Percentiles rank a stretch among this genome's conserved stretches.
These are phyloP conservation scores for Pseudozyma pruni DNA, from an alignment of 1,284 basidiomycete species.

Conservation along the genomic window DNA sequence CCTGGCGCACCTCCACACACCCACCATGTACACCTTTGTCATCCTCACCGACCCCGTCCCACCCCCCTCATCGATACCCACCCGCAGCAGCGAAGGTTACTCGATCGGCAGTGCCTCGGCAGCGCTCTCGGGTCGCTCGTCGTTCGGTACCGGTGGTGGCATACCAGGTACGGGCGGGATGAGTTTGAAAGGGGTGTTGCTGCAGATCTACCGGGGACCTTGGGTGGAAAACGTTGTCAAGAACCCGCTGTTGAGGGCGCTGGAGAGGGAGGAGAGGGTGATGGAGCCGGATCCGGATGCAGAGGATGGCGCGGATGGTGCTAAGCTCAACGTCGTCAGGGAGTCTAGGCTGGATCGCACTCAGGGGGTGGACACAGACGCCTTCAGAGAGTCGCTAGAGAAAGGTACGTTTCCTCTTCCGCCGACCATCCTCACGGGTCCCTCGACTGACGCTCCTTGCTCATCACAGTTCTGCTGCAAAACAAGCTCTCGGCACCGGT, in stretches of 20 bases:
- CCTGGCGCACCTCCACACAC: constrained; percentile 89
- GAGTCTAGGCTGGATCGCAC: constrained; percentile 25
- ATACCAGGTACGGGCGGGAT: constrained; percentile 65
- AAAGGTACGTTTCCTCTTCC: constrained; percentile 30
- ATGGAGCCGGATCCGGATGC: constrained; percentile 24
- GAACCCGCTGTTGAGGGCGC: constrained; percentile 79
- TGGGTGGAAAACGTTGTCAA: constrained; percentile 92
- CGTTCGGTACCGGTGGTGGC: constrained; percentile 49
- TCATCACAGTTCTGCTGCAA: constrained; percentile 31
- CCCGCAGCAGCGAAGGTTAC: constrained; percentile 38
- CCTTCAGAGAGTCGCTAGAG: constrained; percentile 53
- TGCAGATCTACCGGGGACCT: constrained; percentile 88
- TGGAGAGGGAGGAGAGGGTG: constrained; percentile 50
- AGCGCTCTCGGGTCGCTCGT: constrained; percentile 24
- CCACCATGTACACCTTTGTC: constrained; percentile 93
- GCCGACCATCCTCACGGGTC: no score
- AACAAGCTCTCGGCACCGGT: constrained; percentile 44
- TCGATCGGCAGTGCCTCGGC: constrained; percentile 36
- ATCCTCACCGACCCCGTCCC: constrained; percentile 88
- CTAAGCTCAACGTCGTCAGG: constrained; percentile 6
- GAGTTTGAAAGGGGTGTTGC: constrained; percentile 79
- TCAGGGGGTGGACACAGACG: constrained; percentile 56
- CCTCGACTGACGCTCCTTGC: not conserved
- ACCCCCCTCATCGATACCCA: constrained; percentile 47
- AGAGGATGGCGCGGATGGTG: constrained; percentile 7